Evolutionary conservation across 495 filamentous ascomycete genomes (phyloP), one percentile per base, ranked within the genome.

Genomic region (Patellaria atrata): DNA sequence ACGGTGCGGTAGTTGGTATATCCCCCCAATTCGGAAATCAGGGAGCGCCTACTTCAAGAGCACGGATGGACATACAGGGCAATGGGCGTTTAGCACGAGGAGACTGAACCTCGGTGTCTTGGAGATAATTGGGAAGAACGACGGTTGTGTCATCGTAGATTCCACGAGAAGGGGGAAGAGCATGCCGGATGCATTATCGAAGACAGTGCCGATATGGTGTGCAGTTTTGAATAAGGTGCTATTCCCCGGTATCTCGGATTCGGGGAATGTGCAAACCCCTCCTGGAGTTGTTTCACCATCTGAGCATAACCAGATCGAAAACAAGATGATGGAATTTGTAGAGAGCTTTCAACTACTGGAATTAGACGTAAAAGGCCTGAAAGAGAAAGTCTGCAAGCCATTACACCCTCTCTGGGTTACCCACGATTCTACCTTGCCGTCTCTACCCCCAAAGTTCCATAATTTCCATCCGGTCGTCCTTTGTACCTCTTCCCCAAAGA

Each of bases 1-100:
- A 54, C 66, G 89, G 32, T 94, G 86, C 50, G 89, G 89, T 1
- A 85, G 82, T 52, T 97, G 89, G 89, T 97, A 97, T 55, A 79
- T 94, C 23, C 61, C 71, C 19, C 77, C 81, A 0, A 53, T 54
- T 13, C 44, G 38, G 8, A 85, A 85, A 51, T 57, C 57, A 1
- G 80, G 68, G 11, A 80, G 79, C 32, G 82, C 71, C 5, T 96
- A 96, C 59, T 97, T 94, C 59, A 97, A 97, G 64, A 91, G 82
- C 59, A 97, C 89, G 18, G 89, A 97, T 58, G 89, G 89, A 2
- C 89, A 97, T 60, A 69, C 67, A 1, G 80, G 82, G 13, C 68
- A 89, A 54, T 96, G 87, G 86, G 68, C 71, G 27, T 94, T 94
- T 51, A 91, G 76, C 58, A 65, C 70, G 19, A 66, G 87, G 48